Conservation (phyloP, 139 green algal genomes). For the Deuterostichococcus epilithicus region DNA sequence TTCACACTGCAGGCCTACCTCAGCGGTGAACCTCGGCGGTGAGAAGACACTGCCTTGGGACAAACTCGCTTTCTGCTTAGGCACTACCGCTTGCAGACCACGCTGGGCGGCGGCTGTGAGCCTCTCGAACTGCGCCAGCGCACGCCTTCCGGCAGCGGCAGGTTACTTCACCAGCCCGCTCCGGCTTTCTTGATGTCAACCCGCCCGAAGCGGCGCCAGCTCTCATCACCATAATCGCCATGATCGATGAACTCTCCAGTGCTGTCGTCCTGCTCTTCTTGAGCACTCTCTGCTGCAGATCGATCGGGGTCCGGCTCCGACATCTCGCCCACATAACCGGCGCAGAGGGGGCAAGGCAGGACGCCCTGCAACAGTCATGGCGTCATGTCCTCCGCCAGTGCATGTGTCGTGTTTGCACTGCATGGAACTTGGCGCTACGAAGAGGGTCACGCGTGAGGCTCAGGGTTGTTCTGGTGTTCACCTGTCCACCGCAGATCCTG, state of each 20-base stretch:
- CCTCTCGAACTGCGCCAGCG: too few relatives aligned
- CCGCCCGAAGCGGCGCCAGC: background rate
- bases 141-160: too few relatives aligned
- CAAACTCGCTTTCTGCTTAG: too few relatives aligned
- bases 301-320: background rate
- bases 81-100: too few relatives aligned
- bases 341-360: constrained; percentile 19
- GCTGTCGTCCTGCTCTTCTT: background rate
- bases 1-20: too few relatives aligned
- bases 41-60: too few relatives aligned
- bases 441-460: background rate
- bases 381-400: too few relatives aligned
- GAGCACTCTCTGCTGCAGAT: background rate
- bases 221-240: background rate
- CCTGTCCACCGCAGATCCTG: constrained; percentile 17
- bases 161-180: constrained; percentile 2
- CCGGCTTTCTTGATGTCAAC: background rate
- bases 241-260: too few relatives aligned
- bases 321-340: constrained; percentile 9
- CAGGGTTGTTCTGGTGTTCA: background rate
- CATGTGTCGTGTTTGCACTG: background rate
- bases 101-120: too few relatives aligned
- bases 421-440: background rate
- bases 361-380: constrained; percentile 22
- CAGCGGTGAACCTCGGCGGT: too few relatives aligned